phyloP scores from a whole-genome alignment of 2,329 filamentous ascomycete genomes.

The Fusarium graminum region DNA sequence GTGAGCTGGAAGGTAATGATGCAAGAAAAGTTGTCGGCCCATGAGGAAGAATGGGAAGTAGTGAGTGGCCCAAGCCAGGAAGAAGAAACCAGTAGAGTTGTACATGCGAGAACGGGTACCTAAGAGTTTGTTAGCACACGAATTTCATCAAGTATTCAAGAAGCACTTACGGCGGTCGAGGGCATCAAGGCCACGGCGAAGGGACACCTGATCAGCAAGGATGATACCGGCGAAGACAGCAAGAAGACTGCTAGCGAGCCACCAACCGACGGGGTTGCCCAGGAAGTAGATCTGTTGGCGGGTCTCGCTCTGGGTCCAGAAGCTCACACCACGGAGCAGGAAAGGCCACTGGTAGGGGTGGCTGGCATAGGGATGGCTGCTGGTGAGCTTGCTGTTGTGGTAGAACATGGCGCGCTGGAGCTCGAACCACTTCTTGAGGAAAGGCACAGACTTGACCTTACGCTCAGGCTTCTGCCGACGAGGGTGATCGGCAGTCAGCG shows the following conservation, averaged over 20 bases:
- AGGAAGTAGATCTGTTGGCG: conserved; percentile 98
- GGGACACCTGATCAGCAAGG: conserved; percentile 90
- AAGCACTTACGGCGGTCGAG: conserved; percentile 86
- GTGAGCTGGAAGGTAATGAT: conserved; percentile 97
- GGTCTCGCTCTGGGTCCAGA: conserved; percentile 98
- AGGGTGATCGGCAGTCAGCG: conserved; percentile 76
- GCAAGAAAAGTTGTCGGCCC: conserved; percentile 97
- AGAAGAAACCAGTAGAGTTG: conserved; percentile 99
- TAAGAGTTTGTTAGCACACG: conserved; percentile 56
- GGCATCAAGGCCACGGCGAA: conserved; percentile 92
- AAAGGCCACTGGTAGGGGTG: conserved; percentile 98
- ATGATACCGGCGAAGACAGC: conserved; percentile 95
- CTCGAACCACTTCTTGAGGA: conserved; percentile 95
- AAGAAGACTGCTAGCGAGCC: conserved; percentile 91
- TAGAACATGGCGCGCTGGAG: conserved; percentile 98
- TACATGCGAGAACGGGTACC: conserved; percentile 94
- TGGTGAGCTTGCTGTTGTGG: conserved; percentile 98
- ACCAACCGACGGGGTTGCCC: conserved; percentile 97
- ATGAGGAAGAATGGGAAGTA: conserved; percentile 98
- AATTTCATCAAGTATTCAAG: not conserved
- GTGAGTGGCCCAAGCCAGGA: conserved; percentile 96
- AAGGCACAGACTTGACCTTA: conserved; percentile 85
- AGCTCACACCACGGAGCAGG: conserved; percentile 94
- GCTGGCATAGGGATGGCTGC: conserved; percentile 95
- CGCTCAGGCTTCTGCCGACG: conserved; percentile 82